Conservation (phyloP, 2,329 filamentous ascomycete genomes). For the Parastagonospora avenae region DNA sequence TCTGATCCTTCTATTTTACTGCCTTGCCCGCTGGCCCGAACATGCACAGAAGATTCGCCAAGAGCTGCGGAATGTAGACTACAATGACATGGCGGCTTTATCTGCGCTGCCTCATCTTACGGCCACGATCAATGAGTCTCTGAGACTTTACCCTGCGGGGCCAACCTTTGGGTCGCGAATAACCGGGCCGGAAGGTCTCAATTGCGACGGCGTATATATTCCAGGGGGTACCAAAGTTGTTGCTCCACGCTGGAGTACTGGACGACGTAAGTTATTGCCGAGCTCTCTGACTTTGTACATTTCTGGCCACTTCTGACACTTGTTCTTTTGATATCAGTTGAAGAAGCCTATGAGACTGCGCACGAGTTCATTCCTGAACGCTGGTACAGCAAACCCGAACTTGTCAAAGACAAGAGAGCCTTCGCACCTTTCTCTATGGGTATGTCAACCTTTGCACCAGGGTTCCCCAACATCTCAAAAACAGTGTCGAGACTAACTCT, state of each 20-base stretch:
- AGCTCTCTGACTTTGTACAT: too few relatives aligned
- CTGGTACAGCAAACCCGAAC: conserved; percentile 10
- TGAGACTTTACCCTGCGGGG: not conserved
- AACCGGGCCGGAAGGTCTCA: not conserved
- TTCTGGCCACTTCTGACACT: too few relatives aligned
- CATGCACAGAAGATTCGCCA: not conserved
- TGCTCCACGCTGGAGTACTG: not conserved
- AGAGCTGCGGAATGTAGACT: not conserved
- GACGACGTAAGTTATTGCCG: not conserved
- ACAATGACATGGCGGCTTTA: not conserved
- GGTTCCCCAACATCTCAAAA: too few relatives aligned
- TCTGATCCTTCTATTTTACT: too few relatives aligned
- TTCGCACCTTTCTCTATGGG: conserved; percentile 48
- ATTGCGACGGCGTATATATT: not conserved
- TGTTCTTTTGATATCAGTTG: too few relatives aligned
- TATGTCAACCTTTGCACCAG: not conserved
- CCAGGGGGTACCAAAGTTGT: not conserved
- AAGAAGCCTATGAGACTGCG: too few relatives aligned
- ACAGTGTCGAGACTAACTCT: too few relatives aligned
- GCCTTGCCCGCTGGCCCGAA: not conserved
- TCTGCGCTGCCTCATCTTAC: not conserved
- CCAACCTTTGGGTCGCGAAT: not conserved
- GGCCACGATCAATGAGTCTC: not conserved
- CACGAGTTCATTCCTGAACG: conserved; percentile 22
- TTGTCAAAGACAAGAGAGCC: conserved; percentile 48